Evolutionary conservation across 2,329 filamentous ascomycete species (phyloP), one percentile per base, ranked within the genome.

Genomic region (Diaporthe sp.): DNA sequence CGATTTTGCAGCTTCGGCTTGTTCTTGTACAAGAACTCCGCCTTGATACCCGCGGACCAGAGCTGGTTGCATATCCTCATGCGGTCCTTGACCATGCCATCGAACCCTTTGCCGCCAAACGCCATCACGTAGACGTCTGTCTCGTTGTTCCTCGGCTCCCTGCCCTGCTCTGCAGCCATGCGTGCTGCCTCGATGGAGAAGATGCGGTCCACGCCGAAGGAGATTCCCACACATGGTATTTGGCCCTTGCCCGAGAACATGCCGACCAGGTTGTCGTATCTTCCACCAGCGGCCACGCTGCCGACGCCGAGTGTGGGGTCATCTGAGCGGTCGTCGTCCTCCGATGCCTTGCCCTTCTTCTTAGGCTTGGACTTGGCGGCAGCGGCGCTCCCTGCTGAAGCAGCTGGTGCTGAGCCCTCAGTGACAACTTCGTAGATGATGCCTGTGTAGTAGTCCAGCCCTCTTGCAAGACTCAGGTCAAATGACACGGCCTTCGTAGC

Each of bases 81-180:
- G 77, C 96, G 93, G 87, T 98, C 94, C 78, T 92, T 91, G 72
- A 98, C 85, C 77, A 97, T 87, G 60, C 95, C 95, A 22, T 89
- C 93, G 83, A 96, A 96, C 28, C 92, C 94, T 84, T 96, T 96
- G 71, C 94, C 94, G 71, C 95, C 96, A 81, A 98, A 95, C 0
- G 95, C 95, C 95, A 98, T 98, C 80, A 98, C 93, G 84, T 92
- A 98, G 60, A 96, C 95, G 81, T 98, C 96, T 3, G 96, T 93
- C 79, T 97, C 94, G 80, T 92, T 95, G 77, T 69, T 61, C 13
- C 72, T 76, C 9, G 58, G 67, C 55, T 72, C 69, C 33, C 47
- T 47, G 58, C 86, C 89, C 79, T 89, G 88, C 74, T 91, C 90
- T 89, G 90, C 76, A 90, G 91, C 82, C 95, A 89, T 66, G 92